These are phyloP conservation scores for Laburnicola sp. DNA, from an alignment of 2,329 filamentous ascomycete genomes.

Conservation along the genomic window DNA sequence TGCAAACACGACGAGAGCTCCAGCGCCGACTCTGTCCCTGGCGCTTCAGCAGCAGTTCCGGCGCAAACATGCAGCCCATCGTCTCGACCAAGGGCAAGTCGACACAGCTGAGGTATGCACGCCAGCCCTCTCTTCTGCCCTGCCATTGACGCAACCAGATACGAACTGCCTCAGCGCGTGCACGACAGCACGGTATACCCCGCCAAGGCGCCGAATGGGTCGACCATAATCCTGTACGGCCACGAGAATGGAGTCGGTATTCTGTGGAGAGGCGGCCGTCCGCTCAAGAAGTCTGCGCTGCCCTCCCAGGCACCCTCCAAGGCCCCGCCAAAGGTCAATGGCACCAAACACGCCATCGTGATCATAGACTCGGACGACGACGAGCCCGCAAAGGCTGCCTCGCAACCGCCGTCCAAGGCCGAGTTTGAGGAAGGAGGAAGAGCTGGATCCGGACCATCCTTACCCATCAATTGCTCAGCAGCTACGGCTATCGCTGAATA, in stretches of 20 bases:
- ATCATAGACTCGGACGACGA: conserved; percentile 62
- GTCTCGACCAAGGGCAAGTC: conserved; percentile 37
- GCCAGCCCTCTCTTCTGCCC: not conserved
- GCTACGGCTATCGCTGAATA: conserved; percentile 58
- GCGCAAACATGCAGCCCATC: conserved; percentile 73
- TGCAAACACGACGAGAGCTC: conserved; percentile 16
- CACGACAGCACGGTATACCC: conserved; percentile 62
- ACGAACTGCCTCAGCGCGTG: conserved; percentile 62
- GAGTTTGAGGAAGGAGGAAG: conserved; percentile 59
- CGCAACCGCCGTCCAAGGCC: conserved; percentile 29
- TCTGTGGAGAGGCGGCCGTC: conserved; percentile 62
- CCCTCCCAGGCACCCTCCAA: conserved; percentile 35
- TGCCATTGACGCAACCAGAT: conserved; percentile 49
- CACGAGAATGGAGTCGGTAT: conserved; percentile 61
- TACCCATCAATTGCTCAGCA: conserved; percentile 59
- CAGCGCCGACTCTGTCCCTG: conserved; percentile 17
- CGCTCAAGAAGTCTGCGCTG: conserved; percentile 45
- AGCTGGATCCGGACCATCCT: conserved; percentile 60
- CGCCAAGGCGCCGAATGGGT: conserved; percentile 61
- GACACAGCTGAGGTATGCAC: conserved; percentile 35
- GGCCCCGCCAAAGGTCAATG: conserved; percentile 46
- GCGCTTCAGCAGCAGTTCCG: conserved; percentile 2
- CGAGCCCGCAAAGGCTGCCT: conserved; percentile 38
- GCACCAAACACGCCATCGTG: conserved; percentile 54
- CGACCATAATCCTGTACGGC: conserved; percentile 63